These are phyloP conservation scores for Neurospora africana DNA, from an alignment of 495 filamentous ascomycete genomes.

Conservation along the genomic window DNA sequence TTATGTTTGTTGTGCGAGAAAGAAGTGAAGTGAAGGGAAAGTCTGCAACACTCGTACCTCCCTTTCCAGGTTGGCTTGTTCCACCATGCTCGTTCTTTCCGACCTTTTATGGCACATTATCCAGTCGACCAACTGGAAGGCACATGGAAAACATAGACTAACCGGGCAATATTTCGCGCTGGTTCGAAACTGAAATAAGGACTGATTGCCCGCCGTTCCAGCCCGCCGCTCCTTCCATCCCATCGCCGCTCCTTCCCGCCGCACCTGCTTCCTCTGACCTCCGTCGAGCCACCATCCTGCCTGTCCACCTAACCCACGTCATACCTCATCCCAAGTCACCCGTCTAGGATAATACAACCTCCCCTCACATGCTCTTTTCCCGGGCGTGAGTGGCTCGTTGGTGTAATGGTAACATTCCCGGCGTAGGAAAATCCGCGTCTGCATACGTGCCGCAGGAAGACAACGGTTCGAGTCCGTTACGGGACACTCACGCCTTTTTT, in stretches of 20 bases:
- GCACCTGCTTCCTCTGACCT: not conserved
- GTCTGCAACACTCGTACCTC: not conserved
- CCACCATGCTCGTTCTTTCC: not conserved
- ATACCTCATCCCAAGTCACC: not conserved
- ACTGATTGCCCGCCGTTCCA: not conserved
- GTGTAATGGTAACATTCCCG: not conserved
- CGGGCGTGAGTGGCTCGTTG: not conserved
- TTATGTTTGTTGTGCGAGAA: not conserved
- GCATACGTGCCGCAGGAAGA: not conserved
- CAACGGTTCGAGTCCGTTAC: not conserved
- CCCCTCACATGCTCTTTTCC: not conserved
- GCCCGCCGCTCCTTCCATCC: not conserved
- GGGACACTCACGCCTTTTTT: not conserved
- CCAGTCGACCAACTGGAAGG: too few relatives aligned
- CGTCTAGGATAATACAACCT: not conserved
- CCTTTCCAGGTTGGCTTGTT: not conserved
- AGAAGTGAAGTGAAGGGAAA: not conserved
- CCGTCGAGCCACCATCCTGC: not conserved
- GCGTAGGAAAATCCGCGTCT: not conserved
- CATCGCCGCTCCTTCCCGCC: not conserved
- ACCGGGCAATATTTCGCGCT: not conserved
- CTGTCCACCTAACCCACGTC: too few relatives aligned
- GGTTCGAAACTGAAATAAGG: not conserved
- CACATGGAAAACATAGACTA: too few relatives aligned
- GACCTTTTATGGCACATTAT: too few relatives aligned